Base-by-base conservation (phyloP, 768 basidiomycete species). In the Serendipita sp. region DNA sequence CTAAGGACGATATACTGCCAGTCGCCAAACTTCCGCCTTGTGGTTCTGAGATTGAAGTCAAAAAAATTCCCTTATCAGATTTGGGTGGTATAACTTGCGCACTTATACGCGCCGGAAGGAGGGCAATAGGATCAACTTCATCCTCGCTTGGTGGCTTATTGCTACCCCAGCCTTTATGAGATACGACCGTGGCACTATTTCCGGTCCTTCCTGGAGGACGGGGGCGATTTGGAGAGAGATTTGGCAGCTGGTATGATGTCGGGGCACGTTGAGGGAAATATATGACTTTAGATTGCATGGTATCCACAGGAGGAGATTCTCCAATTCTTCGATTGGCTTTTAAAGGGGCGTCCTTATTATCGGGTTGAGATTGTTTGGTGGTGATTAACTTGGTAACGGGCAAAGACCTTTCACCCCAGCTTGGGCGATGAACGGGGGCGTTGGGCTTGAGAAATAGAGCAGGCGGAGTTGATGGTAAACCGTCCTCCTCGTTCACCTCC, bases 401-500 rank as follows among this genome's bases (percentile, higher is more conserved):
- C 48, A 52, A 23, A 6, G 48, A 52, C 8, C n/a, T 18, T 10
- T 33, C 10, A 52, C n/a, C 31, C 18, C 48, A 31, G n/a, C 5
- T 52, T 52, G 48, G 10, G n/a, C 8, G 40, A 13, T 40, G 40
- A 40, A 40, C 13, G 13, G 40, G 5, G 40, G 40, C 40, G 13
- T 40, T 40, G 6, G 48, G 48, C 48, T 52, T 52, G 16, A 8
- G 48, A n/a, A 10, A 16, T n/a, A 31, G 48, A 52, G 48, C 6
- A 6, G 48, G 48, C 48, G 48, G 48, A 5, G 48, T 52, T 33
- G 48, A 52, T 52, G 48, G 48, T 33, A 52, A 8, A 16, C 1
- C 75, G 37, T 80, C 80, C 8, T 68, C 69, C 36, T 81, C 75
- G 40, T 71, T 77, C 15, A 79, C 79, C 60, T 74, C 73, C 44